Percentiles rank a stretch among this genome's conserved stretches.
phyloP scores from a whole-genome alignment of 805 yeast species.

The Saccharomycopsis schoenii region DNA sequence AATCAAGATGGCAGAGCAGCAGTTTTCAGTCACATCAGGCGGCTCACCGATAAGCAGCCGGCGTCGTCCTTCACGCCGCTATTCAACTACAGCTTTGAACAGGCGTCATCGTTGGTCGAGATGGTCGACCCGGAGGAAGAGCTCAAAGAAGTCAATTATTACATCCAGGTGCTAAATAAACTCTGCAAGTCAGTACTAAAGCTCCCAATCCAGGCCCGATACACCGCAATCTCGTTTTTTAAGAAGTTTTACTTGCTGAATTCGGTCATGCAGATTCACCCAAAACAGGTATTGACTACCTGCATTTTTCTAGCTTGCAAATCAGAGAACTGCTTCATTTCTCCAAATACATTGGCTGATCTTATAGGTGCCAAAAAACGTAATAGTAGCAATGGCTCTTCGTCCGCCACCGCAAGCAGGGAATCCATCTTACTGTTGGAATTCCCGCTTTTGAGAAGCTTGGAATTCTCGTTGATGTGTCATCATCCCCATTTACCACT shows the following conservation, averaged over 20 bases:
- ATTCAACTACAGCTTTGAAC: constrained; percentile 19
- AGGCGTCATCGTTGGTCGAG: constrained; percentile 26
- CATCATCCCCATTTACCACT: constrained; percentile 86
- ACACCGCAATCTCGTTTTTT: constrained; percentile 80
- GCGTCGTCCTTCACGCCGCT: background rate
- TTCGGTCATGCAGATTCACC: constrained; percentile 82
- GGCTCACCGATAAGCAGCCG: constrained; percentile 20
- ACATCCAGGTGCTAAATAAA: constrained; percentile 60
- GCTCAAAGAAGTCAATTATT: constrained; percentile 51
- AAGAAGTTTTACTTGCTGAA: constrained; percentile 70
- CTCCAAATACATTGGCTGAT: constrained; percentile 69
- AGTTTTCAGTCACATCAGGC: constrained; percentile 27
- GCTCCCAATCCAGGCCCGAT: constrained; percentile 74
- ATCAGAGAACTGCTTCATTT: constrained; percentile 81
- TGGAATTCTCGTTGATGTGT: constrained; percentile 69
- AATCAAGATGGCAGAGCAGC: constrained; percentile 43
- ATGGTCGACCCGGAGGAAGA: constrained; percentile 64
- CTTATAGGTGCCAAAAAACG: constrained; percentile 33
- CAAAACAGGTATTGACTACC: constrained; percentile 70
- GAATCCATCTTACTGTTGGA: constrained; percentile 68
- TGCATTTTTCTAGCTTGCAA: constrained; percentile 88
- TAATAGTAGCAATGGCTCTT: constrained; percentile 18
- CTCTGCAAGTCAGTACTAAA: constrained; percentile 57
- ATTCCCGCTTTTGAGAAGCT: constrained; percentile 60
- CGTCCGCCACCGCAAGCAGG: constrained; percentile 40